Percentiles rank a stretch among this genome's conserved stretches.
These are phyloP conservation scores for Agaricus sinodeliciosus DNA, from an alignment of 768 basidiomycete species.

Conservation along the genomic window DNA sequence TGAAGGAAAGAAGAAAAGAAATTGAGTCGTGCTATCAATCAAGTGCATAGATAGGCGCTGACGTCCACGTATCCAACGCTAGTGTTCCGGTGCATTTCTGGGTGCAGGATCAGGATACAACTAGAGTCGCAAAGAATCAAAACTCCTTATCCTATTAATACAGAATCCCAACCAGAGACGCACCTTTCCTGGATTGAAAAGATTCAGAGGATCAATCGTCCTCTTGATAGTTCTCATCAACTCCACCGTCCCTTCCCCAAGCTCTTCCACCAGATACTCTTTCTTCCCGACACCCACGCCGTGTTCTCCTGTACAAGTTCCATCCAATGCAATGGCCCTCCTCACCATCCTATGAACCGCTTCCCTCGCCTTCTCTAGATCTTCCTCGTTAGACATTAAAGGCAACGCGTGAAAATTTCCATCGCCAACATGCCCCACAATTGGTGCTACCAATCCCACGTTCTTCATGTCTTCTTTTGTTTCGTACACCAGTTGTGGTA, in stretches of 20 bases:
- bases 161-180: background rate
- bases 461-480: conserved; percentile 64
- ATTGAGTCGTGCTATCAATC: no score
- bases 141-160: background rate
- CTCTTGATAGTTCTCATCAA: conserved; percentile 81
- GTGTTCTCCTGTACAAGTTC: conserved; percentile 83
- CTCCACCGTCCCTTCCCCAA: conserved; percentile 76
- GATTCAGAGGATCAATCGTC: conserved; percentile 62
- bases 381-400: conserved; percentile 52
- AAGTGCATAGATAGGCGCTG: no score
- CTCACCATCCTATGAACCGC: conserved; percentile 57
- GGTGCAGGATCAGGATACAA: conserved; percentile 11
- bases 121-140: background rate
- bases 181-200: conserved; percentile 86
- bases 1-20: no score
- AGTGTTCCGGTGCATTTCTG: no score
- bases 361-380: conserved; percentile 32
- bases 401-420: conserved; percentile 48
- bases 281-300: conserved; percentile 85
- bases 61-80: no score
- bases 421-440: conserved; percentile 77
- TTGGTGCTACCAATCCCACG: conserved; percentile 50
- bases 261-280: conserved; percentile 72
- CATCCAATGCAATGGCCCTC: conserved; percentile 64
- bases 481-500: conserved; percentile 58